Evolutionary conservation across 352 stramenopile species (phyloP).

Genomic region (Globisporangium orthogonon): DNA sequence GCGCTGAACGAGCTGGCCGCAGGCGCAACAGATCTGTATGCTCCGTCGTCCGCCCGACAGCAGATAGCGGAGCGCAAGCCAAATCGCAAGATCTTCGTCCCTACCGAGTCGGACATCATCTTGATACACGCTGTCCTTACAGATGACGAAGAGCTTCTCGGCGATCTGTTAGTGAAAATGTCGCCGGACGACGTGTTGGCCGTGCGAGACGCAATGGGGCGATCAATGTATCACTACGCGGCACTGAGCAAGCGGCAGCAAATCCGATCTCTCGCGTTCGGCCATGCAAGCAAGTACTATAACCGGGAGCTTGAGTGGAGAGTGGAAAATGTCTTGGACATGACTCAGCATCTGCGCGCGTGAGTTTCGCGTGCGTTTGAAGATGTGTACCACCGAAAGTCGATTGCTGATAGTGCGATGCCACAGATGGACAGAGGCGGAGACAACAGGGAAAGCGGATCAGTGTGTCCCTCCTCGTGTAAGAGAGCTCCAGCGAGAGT

Average conservation of each 20-base stretch:
- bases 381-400: background rate
- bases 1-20: background rate
- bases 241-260: constrained; percentile 18
- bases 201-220: constrained; percentile 21
- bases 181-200: constrained; percentile 24
- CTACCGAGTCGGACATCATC: constrained; percentile 26
- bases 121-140: constrained; percentile 32
- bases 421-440: constrained; percentile 10
- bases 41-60: background rate
- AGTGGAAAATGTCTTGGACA: constrained; percentile 24
- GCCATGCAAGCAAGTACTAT: constrained; percentile 22
- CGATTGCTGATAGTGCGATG: background rate
- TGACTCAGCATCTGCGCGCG: constrained; percentile 22
- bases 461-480: constrained; percentile 35
- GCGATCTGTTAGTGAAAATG: constrained; percentile 14
- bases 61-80: background rate
- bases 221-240: constrained; percentile 46
- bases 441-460: constrained; percentile 4
- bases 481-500: constrained; percentile 30
- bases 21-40: constrained; percentile 5
- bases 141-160: constrained; percentile 19
- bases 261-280: constrained; percentile 22
- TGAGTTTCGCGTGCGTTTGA: constrained; percentile 4
- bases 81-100: constrained; percentile 28
- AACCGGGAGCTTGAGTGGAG: constrained; percentile 18